Evolutionary conservation across 495 filamentous ascomycete species (phyloP).

Genomic region (Halenospora varia): DNA sequence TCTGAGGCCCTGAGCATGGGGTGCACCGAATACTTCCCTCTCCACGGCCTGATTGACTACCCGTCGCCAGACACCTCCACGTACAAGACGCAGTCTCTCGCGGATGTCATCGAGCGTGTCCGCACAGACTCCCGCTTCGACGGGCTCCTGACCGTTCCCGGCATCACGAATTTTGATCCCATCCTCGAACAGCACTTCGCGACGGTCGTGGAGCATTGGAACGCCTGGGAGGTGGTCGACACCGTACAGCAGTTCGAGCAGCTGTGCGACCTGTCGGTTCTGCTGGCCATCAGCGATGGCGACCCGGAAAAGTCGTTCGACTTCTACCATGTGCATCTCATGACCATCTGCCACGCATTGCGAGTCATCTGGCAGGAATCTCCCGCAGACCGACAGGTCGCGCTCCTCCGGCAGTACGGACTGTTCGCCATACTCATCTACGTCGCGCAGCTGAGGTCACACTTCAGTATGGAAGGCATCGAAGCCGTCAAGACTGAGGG

Average conservation of each 20-base stretch:
- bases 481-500: background rate
- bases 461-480: background rate
- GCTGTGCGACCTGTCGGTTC: background rate
- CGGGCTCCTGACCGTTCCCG: background rate
- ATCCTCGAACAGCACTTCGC: background rate
- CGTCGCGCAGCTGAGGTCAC: background rate
- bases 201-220: background rate
- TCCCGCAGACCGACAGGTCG: background rate
- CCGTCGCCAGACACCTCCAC: background rate
- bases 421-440: background rate
- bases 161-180: background rate
- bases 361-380: background rate
- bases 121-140: background rate
- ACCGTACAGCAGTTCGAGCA: background rate
- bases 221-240: background rate
- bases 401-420: background rate
- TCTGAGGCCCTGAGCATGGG: background rate
- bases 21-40: background rate
- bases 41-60: background rate
- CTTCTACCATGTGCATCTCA: background rate
- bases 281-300: background rate
- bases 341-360: background rate
- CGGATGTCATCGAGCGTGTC: background rate
- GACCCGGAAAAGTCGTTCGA: background rate
- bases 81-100: background rate